Evolutionary conservation across 139 green algal genomes (phyloP), one percentile per base, ranked within the genome.

Genomic region (Chlorella sp.): DNA sequence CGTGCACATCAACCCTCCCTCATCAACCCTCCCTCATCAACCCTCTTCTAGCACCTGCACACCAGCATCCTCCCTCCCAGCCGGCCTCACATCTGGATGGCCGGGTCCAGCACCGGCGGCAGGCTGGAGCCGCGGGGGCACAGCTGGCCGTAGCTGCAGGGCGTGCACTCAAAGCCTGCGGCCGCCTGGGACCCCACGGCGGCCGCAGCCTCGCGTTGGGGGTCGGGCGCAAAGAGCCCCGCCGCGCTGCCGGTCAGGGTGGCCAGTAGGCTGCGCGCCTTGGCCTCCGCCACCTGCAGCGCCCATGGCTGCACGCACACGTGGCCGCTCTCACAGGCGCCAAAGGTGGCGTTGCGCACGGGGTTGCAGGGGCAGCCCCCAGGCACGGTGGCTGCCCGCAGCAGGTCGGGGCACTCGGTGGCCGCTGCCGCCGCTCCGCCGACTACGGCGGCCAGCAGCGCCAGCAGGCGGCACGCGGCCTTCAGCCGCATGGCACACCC

Each of bases 71-170:
- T 71, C 13, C 1, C 64, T 39, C 17, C 17, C 67, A 34, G 34
- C 30, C 69, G 38, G 25, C 47, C 71, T 56, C 51, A 44, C 67
- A 60, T 63, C 41, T 89, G 78, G 51, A 89, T 32, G 17, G 70
- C 36, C 13, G 44, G 60, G 47, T 62, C 56, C n/a, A 38, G 25
- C 18, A 74, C n/a, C 15, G 78, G 30, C 5, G 89, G 85, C 62
- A 90, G 67, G 21, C 78, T 74, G 32, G 39, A 85, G 64, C 89
- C 87, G 26, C 38, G 28, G 4, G 84, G 84, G 76, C 89, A 92
- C 55, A 86, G 89, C 70, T 92, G 87, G 15, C 89, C 89, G 64
- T 85, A 90, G 3, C 23, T 38, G 67, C 89, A 92, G 38, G 87
- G 78, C 38, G 80, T 64, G 81, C 89, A 92, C 9, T 47, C 39